A percentile compares a stretch with the other conserved stretches of the same genome.
Conservation (phyloP, 208 protist genomes). For the Wallacemonas sp. region DNA sequence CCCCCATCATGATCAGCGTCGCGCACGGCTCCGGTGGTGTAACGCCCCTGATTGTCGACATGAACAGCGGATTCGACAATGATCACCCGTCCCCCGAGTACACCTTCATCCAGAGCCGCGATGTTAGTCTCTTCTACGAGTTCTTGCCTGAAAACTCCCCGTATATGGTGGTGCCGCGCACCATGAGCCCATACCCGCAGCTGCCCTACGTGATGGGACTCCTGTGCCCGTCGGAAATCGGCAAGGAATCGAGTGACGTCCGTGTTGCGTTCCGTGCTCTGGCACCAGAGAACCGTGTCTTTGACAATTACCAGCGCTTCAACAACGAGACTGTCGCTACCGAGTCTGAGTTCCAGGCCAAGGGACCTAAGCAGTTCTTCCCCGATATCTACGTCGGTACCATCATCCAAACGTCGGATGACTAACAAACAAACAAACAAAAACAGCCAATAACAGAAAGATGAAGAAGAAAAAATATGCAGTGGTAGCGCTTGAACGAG, state of each 20-base stretch:
- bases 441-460: too few relatives aligned
- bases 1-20: constrained; percentile 83
- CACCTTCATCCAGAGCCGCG: constrained; percentile 70
- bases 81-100: constrained; percentile 75
- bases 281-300: constrained; percentile 56
- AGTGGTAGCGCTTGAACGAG: too few relatives aligned
- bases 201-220: constrained; percentile 65
- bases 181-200: constrained; percentile 53
- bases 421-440: too few relatives aligned
- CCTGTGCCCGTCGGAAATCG: constrained; percentile 56
- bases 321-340: constrained; percentile 53
- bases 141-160: constrained; percentile 75
- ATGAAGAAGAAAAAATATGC: too few relatives aligned
- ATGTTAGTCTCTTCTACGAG: constrained; percentile 80
- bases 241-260: constrained; percentile 45
- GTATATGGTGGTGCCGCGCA: constrained; percentile 73
- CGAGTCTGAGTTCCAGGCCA: constrained; percentile 77
- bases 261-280: constrained; percentile 65
- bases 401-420: constrained; percentile 59
- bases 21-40: constrained; percentile 52
- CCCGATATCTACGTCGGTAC: constrained; percentile 81
- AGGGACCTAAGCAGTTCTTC: constrained; percentile 72
- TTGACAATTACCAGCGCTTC: constrained; percentile 75
- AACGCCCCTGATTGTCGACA: constrained; percentile 51
- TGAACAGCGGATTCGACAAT: constrained; percentile 77